Evolutionary conservation across 352 stramenopile genomes (phyloP), one percentile per base, ranked within the genome.

Genomic region (Globisporangium carolinianum): DNA sequence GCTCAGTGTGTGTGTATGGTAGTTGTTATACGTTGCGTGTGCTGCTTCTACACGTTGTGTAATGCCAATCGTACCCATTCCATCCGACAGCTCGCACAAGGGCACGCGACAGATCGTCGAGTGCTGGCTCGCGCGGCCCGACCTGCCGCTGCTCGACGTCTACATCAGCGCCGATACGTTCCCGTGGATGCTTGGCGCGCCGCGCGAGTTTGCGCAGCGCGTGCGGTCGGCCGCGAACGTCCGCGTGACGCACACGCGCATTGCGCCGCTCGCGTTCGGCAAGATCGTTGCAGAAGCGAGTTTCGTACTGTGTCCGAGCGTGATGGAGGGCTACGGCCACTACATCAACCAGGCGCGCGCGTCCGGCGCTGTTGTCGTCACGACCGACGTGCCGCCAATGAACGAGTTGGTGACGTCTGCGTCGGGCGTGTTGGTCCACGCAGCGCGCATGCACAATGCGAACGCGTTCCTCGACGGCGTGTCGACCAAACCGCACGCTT

Each of bases 281-380:
- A 69, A 75, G 18, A n/a, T 77, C 6, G 64, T 84, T 35, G 66
- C 72, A 2, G 66, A 86, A 39, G 55, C 71, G 4, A 47, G 63
- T 7, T 78, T 73, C 47, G 69, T 86, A 45, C 60, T 88, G 43
- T 88, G 77, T 38, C 61, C 77, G 47, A 88, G 77, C 50, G 38
- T 62, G 12, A 76, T 71, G 64, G 77, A 88, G 66, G 77, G 77
- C 15, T 87, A 83, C 55, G 77, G 76, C 45, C 76, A 86, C 63
- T 86, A 86, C 62, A 83, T 86, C 52, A 86, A 86, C 63, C 76
- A 86, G 41, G 76, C 72, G 37, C 66, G 73, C 0, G 76, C 76
- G 5, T 64, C 71, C 5, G 68, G 73, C 14, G 72, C 60, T 1
- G 52, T 83, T 3, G 65, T 86, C 32, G 41, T 86, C 38, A 72